A percentile compares a stretch with the other conserved stretches of the same genome.
Evolutionary conservation across 257 asterid species (phyloP).

Genomic region (Marsdenia floribunda): DNA sequence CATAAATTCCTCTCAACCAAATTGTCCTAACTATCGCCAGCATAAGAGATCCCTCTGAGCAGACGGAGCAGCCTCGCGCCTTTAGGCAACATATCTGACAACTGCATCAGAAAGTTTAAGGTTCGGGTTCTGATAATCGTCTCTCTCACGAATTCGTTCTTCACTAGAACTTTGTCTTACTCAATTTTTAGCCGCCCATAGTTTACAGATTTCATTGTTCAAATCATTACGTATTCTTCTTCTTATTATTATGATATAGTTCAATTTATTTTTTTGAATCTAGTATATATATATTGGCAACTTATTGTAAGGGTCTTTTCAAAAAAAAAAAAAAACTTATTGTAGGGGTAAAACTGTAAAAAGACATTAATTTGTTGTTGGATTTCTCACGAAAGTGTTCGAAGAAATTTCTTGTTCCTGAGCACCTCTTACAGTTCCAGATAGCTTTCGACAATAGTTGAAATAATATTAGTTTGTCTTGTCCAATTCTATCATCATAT

Average conservation of each 20-base stretch:
- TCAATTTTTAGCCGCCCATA: neutral
- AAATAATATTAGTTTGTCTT: neutral
- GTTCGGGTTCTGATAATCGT: neutral
- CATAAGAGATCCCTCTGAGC: neutral
- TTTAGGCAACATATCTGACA: neutral
- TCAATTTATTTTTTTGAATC: too few species aligned
- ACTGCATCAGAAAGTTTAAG: neutral
- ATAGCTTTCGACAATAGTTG: neutral
- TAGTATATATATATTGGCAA: too few species aligned
- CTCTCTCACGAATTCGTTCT: neutral
- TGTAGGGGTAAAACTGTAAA: too few species aligned
- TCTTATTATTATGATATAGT: neutral
- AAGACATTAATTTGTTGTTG: neutral
- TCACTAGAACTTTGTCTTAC: neutral
- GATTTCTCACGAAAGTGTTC: neutral
- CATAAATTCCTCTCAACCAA: neutral
- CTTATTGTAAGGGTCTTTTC: too few species aligned
- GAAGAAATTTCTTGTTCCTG: neutral
- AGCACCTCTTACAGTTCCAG: neutral
- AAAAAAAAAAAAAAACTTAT: too few species aligned
- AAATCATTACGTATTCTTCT: neutral
- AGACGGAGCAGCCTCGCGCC: neutral
- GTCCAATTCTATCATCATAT: neutral
- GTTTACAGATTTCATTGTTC: neutral
- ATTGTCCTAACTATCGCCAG: neutral